A percentile compares a stretch with the other conserved stretches of the same genome.
These are phyloP conservation scores for Ammopiptanthus mongolicus DNA, from an alignment of 306 rosid species.

Conservation along the genomic window DNA sequence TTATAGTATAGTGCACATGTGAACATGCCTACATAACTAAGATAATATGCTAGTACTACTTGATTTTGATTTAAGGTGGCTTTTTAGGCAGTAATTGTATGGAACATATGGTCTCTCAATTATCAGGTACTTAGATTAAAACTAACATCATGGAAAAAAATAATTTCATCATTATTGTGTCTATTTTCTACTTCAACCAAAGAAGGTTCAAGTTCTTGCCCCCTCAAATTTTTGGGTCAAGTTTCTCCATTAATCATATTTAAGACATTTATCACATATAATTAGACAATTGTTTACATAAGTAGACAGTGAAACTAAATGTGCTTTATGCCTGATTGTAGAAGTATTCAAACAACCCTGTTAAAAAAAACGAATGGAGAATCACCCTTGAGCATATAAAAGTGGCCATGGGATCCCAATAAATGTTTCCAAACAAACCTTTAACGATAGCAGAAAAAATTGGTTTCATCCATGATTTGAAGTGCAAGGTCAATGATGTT, in stretches of 20 bases:
- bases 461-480: not conserved
- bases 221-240: too few relatives aligned
- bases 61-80: too few relatives aligned
- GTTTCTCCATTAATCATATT: not conserved
- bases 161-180: too few relatives aligned
- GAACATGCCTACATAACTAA: too few relatives aligned
- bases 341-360: constrained; percentile 6
- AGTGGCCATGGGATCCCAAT: not conserved
- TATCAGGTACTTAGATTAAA: too few relatives aligned
- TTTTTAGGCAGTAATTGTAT: too few relatives aligned
- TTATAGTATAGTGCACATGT: too few relatives aligned
- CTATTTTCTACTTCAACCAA: too few relatives aligned
- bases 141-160: too few relatives aligned
- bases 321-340: not conserved
- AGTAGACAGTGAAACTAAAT: constrained; percentile 6
- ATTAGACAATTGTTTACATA: not conserved
- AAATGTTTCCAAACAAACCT: not conserved
- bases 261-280: constrained; percentile 5
- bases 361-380: not conserved
- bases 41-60: too few relatives aligned
- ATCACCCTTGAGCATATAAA: not conserved
- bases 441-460: not conserved
- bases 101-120: too few relatives aligned
- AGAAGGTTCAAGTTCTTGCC: too few relatives aligned
- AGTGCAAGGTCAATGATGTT: not conserved